phyloP scores from a whole-genome alignment of 768 basidiomycete genomes.

The Boletellus ananas region DNA sequence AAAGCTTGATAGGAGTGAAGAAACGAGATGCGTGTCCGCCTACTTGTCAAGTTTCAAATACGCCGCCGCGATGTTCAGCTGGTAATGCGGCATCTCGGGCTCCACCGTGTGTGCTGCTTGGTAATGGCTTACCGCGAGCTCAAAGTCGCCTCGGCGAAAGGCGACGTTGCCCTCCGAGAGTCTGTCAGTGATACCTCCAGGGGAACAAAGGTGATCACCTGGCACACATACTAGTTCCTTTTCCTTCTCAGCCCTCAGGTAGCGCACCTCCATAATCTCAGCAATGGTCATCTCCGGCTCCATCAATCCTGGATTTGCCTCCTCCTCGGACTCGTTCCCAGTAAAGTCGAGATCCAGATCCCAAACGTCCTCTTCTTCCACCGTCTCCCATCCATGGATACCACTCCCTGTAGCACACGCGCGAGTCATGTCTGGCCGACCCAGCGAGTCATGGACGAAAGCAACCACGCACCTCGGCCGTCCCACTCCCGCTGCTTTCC shows the following conservation, averaged over 20 bases:
- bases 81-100: conserved; percentile 71
- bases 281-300: conserved; percentile 54
- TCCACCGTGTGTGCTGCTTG: conserved; percentile 59
- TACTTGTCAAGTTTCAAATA: conserved; percentile 69
- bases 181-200: conserved; percentile 1
- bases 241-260: conserved; percentile 63
- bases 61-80: conserved; percentile 73
- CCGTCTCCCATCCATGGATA: conserved; percentile 69
- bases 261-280: conserved; percentile 74
- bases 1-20: conserved; percentile 14
- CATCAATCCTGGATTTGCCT: conserved; percentile 35
- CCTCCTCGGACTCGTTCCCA: conserved; percentile 49
- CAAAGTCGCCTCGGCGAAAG: conserved; percentile 60
- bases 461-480: conserved; percentile 46
- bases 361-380: conserved; percentile 76
- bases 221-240: conserved; percentile 57
- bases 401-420: conserved; percentile 42
- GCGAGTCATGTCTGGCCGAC: not conserved
- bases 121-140: conserved; percentile 54
- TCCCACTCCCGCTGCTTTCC: conserved; percentile 79
- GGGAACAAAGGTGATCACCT: not conserved
- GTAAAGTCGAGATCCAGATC: conserved; percentile 67
- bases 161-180: conserved; percentile 58
- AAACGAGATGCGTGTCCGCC: conserved; percentile 23
- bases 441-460: not conserved